Evolutionary conservation across 768 basidiomycete genomes (phyloP).

Genomic region (Gelatoporia subvermispora): DNA sequence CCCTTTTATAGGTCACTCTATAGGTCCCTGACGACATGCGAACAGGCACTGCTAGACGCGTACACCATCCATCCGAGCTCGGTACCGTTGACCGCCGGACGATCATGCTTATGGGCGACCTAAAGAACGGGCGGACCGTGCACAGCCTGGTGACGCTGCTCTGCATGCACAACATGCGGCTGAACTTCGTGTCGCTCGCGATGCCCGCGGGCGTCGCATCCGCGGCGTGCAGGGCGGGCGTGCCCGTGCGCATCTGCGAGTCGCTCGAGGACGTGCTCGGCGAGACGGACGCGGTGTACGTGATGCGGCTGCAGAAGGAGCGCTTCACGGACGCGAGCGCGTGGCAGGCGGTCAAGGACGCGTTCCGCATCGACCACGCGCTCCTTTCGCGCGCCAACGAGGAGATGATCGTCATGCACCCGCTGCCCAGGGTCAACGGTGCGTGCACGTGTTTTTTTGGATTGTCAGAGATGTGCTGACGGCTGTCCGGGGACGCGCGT

Average conservation of each 20-base stretch:
- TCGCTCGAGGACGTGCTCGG: slow-evolving; percentile 87
- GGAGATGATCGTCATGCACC: slow-evolving; percentile 99
- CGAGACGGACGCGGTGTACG: slow-evolving; percentile 95
- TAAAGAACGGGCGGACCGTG: slow-evolving; percentile 97
- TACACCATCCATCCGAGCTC: slow-evolving; percentile 97
- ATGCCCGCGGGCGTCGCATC: slow-evolving; percentile 87
- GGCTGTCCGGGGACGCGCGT: neutral
- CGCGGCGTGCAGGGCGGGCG: slow-evolving; percentile 78
- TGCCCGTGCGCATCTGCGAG: slow-evolving; percentile 75
- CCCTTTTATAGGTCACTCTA: neutral
- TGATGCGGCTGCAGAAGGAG: slow-evolving; percentile 95
- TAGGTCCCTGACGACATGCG: neutral
- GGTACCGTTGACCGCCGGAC: slow-evolving; percentile 96
- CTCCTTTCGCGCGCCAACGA: slow-evolving; percentile 90
- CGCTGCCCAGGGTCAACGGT: slow-evolving; percentile 91
- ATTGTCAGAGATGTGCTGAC: neutral
- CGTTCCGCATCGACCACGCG: slow-evolving; percentile 91
- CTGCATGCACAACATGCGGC: slow-evolving; percentile 84
- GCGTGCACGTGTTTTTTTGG: slow-evolving; percentile 16
- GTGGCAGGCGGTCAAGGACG: slow-evolving; percentile 89
- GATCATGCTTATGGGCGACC: slow-evolving; percentile 88
- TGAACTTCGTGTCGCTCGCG: slow-evolving; percentile 93
- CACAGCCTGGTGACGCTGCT: slow-evolving; percentile 93
- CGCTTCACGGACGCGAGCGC: slow-evolving; percentile 77
- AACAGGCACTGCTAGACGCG: slow-evolving; percentile 77